Conservation (phyloP, 768 basidiomycete genomes). For the Royoungia palumana region DNA sequence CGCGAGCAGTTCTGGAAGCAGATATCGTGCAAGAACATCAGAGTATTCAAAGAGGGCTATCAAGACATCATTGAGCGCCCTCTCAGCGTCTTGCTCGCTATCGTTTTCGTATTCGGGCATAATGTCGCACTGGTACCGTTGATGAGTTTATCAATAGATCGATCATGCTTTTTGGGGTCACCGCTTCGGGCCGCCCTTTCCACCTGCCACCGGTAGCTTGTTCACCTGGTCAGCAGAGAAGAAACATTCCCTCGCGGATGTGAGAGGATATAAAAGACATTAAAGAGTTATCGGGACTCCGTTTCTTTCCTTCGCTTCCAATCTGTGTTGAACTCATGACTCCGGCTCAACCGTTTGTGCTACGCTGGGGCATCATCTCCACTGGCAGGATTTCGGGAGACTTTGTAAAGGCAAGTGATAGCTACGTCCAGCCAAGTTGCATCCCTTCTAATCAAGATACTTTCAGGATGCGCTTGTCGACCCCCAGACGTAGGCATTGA, state of each 20-base stretch:
- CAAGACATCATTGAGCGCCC: slow-evolving; percentile 33
- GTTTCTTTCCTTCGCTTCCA: neutral
- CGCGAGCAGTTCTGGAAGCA: slow-evolving; percentile 51
- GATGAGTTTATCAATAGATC: too few relatives aligned
- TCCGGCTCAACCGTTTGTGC: slow-evolving; percentile 35
- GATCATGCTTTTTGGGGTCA: too few relatives aligned
- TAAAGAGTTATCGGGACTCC: neutral
- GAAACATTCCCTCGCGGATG: neutral
- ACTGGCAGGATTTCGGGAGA: slow-evolving; percentile 67
- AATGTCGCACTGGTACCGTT: too few relatives aligned
- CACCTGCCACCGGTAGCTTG: neutral
- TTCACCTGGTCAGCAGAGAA: slow-evolving; percentile 6
- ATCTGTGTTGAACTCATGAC: slow-evolving; percentile 11
- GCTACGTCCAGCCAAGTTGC: neutral
- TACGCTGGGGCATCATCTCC: slow-evolving; percentile 87
- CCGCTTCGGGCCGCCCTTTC: neutral
- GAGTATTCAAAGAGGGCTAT: slow-evolving; percentile 65
- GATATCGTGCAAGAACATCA: slow-evolving; percentile 46
- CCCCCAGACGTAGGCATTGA: slow-evolving; percentile 59
- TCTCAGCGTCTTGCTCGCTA: slow-evolving; percentile 7
- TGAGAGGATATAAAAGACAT: slow-evolving; percentile 2
- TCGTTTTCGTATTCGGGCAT: neutral
- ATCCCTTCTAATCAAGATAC: slow-evolving; percentile 2
- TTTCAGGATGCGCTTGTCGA: slow-evolving; percentile 70
- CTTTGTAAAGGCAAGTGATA: slow-evolving; percentile 60